These are phyloP conservation scores for Capsicum rhomboideum DNA, from an alignment of 257 asterid genomes.

Conservation along the genomic window DNA sequence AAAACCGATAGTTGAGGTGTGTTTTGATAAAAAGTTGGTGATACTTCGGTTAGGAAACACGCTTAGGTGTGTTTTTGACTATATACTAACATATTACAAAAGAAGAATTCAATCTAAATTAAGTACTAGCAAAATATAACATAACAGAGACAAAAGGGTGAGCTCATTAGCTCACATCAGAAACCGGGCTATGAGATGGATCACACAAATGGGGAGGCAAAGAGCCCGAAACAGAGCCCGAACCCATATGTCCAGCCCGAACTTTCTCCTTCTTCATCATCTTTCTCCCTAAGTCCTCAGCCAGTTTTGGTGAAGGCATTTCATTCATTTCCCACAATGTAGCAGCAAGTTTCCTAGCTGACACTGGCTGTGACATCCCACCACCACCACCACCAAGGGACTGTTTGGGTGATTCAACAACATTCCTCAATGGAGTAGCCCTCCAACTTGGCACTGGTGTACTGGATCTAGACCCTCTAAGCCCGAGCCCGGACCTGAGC, in stretches of 20 bases:
- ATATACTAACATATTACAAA: neutral
- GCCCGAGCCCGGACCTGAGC: constrained; percentile 7
- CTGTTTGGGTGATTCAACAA: constrained; percentile 48
- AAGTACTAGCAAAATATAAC: neutral
- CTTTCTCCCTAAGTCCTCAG: constrained; percentile 39
- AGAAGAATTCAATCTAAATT: neutral
- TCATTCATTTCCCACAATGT: constrained; percentile 91
- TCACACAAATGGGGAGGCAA: constrained; percentile 72
- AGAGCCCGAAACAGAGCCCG: constrained; percentile 33
- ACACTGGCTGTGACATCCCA: constrained; percentile 63
- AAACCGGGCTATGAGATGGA: constrained; percentile 76
- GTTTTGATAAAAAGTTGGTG: neutral
- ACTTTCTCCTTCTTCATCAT: constrained; percentile 33
- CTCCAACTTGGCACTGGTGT: constrained; percentile 93
- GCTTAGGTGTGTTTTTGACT: neutral
- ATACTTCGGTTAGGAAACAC: neutral
- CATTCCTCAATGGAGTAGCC: constrained; percentile 42
- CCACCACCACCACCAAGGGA: constrained; percentile 48
- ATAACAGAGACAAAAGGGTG: neutral
- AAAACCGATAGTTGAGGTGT: no score
- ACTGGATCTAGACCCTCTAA: constrained; percentile 71
- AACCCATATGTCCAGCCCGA: constrained; percentile 21
- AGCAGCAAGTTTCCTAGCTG: constrained; percentile 90
- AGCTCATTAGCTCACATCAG: constrained; percentile 42
- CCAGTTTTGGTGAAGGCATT: constrained; percentile 55